Conservation (phyloP, 345 rosid species). For the Turritis glabra region DNA sequence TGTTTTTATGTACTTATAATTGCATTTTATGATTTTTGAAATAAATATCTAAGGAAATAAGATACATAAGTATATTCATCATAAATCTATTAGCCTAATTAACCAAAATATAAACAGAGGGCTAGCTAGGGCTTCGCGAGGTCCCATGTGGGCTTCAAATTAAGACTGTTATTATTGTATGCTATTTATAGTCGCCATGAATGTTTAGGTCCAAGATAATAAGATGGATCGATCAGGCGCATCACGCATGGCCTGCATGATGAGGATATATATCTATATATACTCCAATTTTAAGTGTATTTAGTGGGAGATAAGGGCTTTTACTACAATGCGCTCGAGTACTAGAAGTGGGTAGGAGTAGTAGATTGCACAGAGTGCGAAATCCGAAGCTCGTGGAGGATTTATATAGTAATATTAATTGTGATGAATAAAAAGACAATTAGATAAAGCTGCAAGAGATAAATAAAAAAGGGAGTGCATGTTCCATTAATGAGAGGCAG, state of each 20-base stretch:
- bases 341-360: constrained; percentile 18
- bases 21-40: not conserved
- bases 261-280: not conserved
- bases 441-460: not conserved
- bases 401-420: not conserved
- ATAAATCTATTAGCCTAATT: not conserved
- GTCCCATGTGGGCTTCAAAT: too few relatives aligned
- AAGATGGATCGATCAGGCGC: constrained; percentile 8
- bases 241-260: constrained; percentile 8
- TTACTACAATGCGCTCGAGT: constrained; percentile 20
- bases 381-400: constrained; percentile 35
- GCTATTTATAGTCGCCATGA: not conserved
- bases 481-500: constrained; percentile 36
- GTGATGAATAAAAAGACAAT: not conserved
- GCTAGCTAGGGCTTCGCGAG: constrained; percentile 41
- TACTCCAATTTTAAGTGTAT: not conserved
- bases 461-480: constrained; percentile 15
- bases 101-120: constrained; percentile 31
- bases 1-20: constrained; percentile 13
- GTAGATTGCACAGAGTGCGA: constrained; percentile 4
- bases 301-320: not conserved
- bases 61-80: not conserved
- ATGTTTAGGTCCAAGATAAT: constrained; percentile 16
- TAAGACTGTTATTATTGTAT: too few relatives aligned
- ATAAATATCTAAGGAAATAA: not conserved